A percentile compares a stretch with the other conserved stretches of the same genome.
Conservation (phyloP, 306 rosid genomes). For the Castanea mollissima region DNA sequence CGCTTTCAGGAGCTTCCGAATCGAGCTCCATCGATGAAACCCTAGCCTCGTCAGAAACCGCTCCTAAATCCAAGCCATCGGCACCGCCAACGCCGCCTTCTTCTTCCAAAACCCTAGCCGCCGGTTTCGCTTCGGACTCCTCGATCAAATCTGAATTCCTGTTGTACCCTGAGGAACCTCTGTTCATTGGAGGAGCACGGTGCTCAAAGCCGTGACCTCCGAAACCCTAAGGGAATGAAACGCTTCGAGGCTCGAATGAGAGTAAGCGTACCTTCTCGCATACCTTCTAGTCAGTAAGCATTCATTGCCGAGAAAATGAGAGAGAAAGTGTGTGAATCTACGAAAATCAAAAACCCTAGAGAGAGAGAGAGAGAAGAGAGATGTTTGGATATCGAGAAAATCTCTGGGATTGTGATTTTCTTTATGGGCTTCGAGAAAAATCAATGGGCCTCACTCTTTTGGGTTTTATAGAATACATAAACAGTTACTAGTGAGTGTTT, state of each 20-base stretch:
- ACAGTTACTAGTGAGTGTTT: not conserved
- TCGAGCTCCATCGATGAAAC: constrained; percentile 39
- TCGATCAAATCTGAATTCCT: constrained; percentile 27
- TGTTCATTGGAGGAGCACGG: not conserved
- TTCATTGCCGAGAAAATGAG: not conserved
- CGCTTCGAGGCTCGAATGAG: constrained; percentile 13
- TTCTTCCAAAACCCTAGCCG: constrained; percentile 20
- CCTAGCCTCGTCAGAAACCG: constrained; percentile 29
- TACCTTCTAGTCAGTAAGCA: constrained; percentile 8
- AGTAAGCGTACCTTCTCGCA: constrained; percentile 20
- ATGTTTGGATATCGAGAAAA: constrained; percentile 35
- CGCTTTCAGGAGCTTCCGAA: constrained; percentile 35
- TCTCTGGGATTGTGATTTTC: constrained; percentile 1
- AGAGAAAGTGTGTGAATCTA: not conserved
- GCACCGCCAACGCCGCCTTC: constrained; percentile 25
- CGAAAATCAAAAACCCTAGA: constrained; percentile 27
- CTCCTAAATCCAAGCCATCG: constrained; percentile 1
- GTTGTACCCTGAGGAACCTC: constrained; percentile 24
- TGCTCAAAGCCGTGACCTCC: not conserved
- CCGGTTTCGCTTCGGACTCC: constrained; percentile 21
- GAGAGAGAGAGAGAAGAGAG: constrained; percentile 11
- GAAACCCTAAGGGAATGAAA: constrained; percentile 31
- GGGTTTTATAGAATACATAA: not conserved
- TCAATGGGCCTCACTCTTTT: not conserved
- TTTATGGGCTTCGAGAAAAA: constrained; percentile 12